phyloP scores from a whole-genome alignment of 352 stramenopile species.

The Hyaloperonospora arabidopsidis region DNA sequence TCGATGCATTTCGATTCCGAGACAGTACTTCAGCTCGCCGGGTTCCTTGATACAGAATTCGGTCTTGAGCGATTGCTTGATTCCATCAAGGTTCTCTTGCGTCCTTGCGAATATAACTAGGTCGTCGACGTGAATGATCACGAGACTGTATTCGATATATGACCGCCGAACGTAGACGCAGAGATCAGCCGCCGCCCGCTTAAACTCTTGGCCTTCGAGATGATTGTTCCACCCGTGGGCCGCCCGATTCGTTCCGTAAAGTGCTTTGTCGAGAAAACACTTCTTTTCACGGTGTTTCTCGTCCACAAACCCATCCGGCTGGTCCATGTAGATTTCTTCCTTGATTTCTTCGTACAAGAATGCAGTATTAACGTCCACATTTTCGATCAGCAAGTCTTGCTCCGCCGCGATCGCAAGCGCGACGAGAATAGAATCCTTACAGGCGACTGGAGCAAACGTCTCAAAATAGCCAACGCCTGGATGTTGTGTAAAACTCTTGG shows the following conservation, averaged over 20 bases:
- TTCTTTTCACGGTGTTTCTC: conserved; percentile 1
- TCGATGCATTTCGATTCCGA: not conserved
- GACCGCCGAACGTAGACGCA: conserved; percentile 5
- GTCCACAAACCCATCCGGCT: conserved; percentile 9
- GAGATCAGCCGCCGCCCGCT: conserved; percentile 1
- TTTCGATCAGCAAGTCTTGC: conserved; percentile 11
- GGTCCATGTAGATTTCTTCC: conserved; percentile 22
- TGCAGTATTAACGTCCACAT: conserved; percentile 19
- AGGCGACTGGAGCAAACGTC: no score
- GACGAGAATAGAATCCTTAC: no score
- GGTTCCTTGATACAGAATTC: not conserved
- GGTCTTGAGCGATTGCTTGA: not conserved
- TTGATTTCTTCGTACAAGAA: conserved; percentile 21
- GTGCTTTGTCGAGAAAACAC: no score
- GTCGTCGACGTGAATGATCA: not conserved
- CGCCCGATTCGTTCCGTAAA: conserved; percentile 8
- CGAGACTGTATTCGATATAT: conserved; percentile 1
- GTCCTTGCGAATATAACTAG: no score
- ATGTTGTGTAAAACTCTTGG: not conserved
- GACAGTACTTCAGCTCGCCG: not conserved
- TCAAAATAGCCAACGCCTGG: no score
- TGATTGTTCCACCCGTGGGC: conserved; percentile 2
- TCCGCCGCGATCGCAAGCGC: conserved; percentile 1
- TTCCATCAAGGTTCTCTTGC: not conserved
- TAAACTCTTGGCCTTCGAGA: conserved; percentile 1